Conservation (phyloP, 306 rosid species). For the Cucumis cinereus region DNA sequence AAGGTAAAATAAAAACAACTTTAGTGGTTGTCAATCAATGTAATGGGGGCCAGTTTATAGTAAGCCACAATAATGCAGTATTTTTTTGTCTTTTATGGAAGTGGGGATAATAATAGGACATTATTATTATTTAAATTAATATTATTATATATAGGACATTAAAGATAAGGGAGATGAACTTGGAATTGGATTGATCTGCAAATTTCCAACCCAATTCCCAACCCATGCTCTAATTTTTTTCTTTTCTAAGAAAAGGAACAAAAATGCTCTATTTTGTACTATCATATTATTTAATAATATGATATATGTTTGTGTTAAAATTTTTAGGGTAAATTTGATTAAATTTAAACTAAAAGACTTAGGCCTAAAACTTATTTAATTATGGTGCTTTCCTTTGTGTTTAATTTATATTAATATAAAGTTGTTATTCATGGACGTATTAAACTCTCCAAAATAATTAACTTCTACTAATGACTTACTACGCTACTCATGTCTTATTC, state of each 20-base stretch:
- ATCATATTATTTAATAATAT: no score
- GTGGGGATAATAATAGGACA: not conserved
- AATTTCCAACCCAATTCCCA: not conserved
- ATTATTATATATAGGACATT: not conserved
- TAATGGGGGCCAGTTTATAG: not conserved
- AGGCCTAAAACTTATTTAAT: no score
- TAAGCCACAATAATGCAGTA: not conserved
- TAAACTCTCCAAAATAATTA: no score
- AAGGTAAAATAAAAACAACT: not conserved
- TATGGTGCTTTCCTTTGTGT: no score
- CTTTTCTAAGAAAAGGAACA: not conserved
- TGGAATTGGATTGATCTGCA: not conserved
- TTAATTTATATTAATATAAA: no score
- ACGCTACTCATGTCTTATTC: no score
- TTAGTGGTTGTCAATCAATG: constrained; percentile 4
- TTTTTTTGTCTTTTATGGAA: not conserved
- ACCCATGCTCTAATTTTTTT: not conserved
- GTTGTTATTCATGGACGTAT: no score
- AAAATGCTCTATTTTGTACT: not conserved
- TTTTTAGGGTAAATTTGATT: no score
- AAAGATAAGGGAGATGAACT: not conserved
- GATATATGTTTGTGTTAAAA: no score
- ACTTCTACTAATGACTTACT: no score
- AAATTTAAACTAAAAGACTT: no score
- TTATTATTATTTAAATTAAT: no score